Evolutionary conservation across 768 basidiomycete genomes (phyloP), one percentile per base, ranked within the genome.

Genomic region (Suillus plorans): DNA sequence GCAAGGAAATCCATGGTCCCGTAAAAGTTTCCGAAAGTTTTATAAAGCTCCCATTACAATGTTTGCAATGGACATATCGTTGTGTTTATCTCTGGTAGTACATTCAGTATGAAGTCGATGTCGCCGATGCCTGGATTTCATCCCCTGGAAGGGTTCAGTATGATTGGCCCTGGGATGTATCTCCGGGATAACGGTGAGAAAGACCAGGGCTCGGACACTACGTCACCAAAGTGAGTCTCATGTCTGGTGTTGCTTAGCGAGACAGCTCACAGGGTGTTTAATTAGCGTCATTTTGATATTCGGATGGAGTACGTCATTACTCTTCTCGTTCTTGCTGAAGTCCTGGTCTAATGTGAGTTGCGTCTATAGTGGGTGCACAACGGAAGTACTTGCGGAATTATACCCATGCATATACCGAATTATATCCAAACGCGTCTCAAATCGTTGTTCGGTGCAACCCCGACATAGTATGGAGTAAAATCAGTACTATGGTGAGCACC

Each of bases 261-360:
- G 9, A 41, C 18, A 28, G 5, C 53, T 65, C 34, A 73, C 50
- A 6, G 62, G 1, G 0, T 5, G 45, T 42, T 50, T 14, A 18
- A 8, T 31, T 50, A 74, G 73, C 16, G 66, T 76, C 8, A 73
- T 74, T 58, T 68, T 74, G 14, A 69, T 74, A 14, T 74, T 74
- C n/a, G 74, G 74, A n/a, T 74, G 74, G 73, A 69, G 73, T 74
- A 39, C 67, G 9, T 16, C 36, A 28, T 36, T 16, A 14, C 34
- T 25, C 39, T n/a, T 37, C 25, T 14, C 9, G 25, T 57, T 12
- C 42, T 1, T 49, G 12, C 25, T 20, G 42, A 44, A 44, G 42
- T 18, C 42, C 18, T 42, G 28, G 25, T n/a, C 28, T 14, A 50
- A 63, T 3, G 66, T 31, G 31, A 31, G 69, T 44, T 36, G 1